A percentile compares a stretch with the other conserved stretches of the same genome.
Conservation (phyloP, 2,329 filamentous ascomycete species). For the Lecanosticta acicola region DNA sequence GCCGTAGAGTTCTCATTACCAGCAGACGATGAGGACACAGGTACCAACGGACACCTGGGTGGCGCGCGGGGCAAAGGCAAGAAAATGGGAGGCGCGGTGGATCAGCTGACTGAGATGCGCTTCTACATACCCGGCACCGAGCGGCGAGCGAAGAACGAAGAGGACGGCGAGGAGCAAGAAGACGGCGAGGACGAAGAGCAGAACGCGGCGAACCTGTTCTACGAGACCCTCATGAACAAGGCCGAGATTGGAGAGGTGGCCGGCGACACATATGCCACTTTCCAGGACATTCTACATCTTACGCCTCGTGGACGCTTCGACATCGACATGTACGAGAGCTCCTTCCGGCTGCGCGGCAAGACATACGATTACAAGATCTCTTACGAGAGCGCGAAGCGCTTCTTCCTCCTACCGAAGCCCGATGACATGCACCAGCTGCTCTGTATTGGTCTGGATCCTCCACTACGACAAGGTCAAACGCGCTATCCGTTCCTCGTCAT, state of each 20-base stretch:
- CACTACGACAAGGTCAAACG: conserved; percentile 92
- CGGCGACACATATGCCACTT: conserved; percentile 96
- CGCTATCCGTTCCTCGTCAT: conserved; percentile 97
- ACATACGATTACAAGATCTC: conserved; percentile 99
- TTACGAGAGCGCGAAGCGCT: conserved; percentile 96
- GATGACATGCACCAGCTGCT: conserved; percentile 95
- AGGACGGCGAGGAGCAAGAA: conserved; percentile 59
- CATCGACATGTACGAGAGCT: conserved; percentile 98
- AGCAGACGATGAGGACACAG: conserved; percentile 63
- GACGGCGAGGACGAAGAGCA: conserved; percentile 65
- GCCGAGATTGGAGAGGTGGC: conserved; percentile 98
- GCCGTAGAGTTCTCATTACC: conserved; percentile 87
- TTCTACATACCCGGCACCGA: conserved; percentile 96
- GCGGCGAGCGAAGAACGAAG: conserved; percentile 63
- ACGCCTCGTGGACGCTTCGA: conserved; percentile 98
- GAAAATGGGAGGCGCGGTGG: conserved; percentile 80
- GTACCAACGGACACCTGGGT: conserved; percentile 66
- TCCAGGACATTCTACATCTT: conserved; percentile 92
- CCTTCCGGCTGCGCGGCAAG: conserved; percentile 94
- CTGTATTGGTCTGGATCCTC: conserved; percentile 88
- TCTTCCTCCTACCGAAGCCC: conserved; percentile 97
- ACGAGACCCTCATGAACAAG: conserved; percentile 96
- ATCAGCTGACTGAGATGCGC: conserved; percentile 96
- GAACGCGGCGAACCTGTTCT: conserved; percentile 94
- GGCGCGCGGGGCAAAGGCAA: conserved; percentile 72